Percentiles rank a stretch among this genome's conserved stretches.
Evolutionary conservation across 129 eudicot genomes (phyloP).

Genomic region (Glebionis coronaria): DNA sequence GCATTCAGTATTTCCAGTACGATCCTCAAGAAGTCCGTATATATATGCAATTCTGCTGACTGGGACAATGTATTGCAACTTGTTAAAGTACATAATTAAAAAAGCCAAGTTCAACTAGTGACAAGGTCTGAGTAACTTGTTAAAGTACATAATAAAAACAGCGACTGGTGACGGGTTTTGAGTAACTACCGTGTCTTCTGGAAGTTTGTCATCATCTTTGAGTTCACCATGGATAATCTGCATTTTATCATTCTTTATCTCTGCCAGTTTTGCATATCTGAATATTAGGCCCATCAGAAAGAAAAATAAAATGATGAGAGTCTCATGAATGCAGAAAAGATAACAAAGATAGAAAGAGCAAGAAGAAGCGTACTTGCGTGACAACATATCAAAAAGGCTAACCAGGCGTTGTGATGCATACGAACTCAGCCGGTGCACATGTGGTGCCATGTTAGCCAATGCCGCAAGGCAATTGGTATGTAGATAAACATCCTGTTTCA

Average conservation of each 20-base stretch:
- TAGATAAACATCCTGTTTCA: slow-evolving; percentile 90
- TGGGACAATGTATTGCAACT: slow-evolving; percentile 34
- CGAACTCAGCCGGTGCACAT: slow-evolving; percentile 81
- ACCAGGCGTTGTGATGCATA: slow-evolving; percentile 94
- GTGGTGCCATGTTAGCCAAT: slow-evolving; percentile 97
- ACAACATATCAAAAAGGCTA: slow-evolving; percentile 90
- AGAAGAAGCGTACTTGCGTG: slow-evolving; percentile 72
- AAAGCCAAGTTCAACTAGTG: slow-evolving; percentile 16
- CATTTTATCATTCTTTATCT: slow-evolving; percentile 68
- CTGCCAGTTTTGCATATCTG: slow-evolving; percentile 94
- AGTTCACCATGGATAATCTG: slow-evolving; percentile 49
- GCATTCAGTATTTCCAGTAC: slow-evolving; percentile 91
- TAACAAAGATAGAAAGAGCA: slow-evolving; percentile 19
- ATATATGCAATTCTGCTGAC: slow-evolving; percentile 84
- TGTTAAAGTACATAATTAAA: slow-evolving; percentile 12
- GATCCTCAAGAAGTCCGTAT: slow-evolving; percentile 85
- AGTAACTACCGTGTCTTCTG: slow-evolving; percentile 69
- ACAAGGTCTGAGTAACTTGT: slow-evolving; percentile 14
- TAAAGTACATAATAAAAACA: slow-evolving; percentile 14
- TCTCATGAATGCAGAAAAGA: background rate
- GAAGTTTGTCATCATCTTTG: slow-evolving; percentile 59
- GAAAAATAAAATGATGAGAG: background rate
- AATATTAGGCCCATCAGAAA: slow-evolving; percentile 14
- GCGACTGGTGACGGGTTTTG: slow-evolving; percentile 7
- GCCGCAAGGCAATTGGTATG: slow-evolving; percentile 97